Evolutionary conservation across 1,284 basidiomycete genomes (phyloP).

Genomic region (Somion occarium): DNA sequence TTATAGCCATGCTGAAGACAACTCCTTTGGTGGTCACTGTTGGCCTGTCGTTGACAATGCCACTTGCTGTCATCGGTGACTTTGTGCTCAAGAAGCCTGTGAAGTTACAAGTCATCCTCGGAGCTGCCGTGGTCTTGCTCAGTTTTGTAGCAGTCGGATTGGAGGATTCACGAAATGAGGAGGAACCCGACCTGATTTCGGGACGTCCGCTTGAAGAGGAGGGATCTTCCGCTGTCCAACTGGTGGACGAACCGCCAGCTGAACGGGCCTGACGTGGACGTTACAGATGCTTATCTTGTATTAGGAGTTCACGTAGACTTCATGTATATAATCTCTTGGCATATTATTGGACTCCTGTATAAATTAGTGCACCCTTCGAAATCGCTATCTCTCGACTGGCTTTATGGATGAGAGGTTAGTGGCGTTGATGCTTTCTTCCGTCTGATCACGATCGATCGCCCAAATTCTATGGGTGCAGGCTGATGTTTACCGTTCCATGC

Average conservation of each 20-base stretch:
- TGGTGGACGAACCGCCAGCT: conserved; percentile 15
- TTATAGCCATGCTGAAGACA: conserved; percentile 94
- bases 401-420: no score
- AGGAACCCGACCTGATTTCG: conserved; percentile 21
- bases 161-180: conserved; percentile 41
- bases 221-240: conserved; percentile 12
- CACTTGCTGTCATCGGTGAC: conserved; percentile 82
- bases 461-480: no score
- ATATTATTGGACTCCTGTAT: no score
- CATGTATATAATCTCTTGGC: no score
- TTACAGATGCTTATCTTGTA: no score
- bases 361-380: no score
- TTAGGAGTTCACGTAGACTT: no score
- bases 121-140: conserved; percentile 61
- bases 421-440: no score
- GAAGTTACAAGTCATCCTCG: conserved; percentile 54
- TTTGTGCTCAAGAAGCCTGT: conserved; percentile 56
- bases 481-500: no score
- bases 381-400: no score
- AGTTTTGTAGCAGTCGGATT: conserved; percentile 67
- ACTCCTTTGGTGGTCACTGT: conserved; percentile 92
- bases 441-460: no score
- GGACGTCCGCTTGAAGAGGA: conserved; percentile 19
- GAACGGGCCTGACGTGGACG: conserved; percentile 1
- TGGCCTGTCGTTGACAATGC: conserved; percentile 94